Evolutionary conservation across 768 basidiomycete genomes (phyloP), one percentile per base, ranked within the genome.

Genomic region (Flagelloscypha sp.): DNA sequence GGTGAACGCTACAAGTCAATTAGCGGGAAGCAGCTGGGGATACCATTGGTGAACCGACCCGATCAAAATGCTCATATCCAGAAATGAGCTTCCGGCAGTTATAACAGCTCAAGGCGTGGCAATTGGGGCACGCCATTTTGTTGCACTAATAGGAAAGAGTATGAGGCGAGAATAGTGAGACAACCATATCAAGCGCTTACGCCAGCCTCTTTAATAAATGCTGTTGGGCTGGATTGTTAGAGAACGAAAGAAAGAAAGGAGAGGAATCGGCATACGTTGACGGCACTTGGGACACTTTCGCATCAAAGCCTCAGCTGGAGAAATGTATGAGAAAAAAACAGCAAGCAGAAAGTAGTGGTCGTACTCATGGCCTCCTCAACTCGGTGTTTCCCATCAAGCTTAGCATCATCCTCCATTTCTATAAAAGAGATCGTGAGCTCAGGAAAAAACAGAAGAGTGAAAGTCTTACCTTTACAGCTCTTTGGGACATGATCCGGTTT

Each of bases 301-400:
- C 76, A 89, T 84, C 9, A 93, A 61, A 3, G 90, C 90, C 28
- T 69, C 67, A 22, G 85, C 84, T 86, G 36, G 8, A 40, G 30
- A 20, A 40, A 6, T 4, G 3, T 34, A 30, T 43, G 13, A 46
- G 44, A 23, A 37, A 27, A 24, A 18, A 35, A 11, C 18, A 9
- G 29, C 23, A 34, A 27, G 12, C 25, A 21, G 6, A 22, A 34
- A 35, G 6, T n/a, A n/a, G n/a, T n/a, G n/a, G n/a, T 58, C 70
- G 7, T 50, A 84, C 86, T 87, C 92, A 95, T 95, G 3, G 90
- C 92, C 50, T 95, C 92, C 52, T 95, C 92, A 19, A 95, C 68
- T 1, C 69, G 54, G 59, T 93, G 89, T 36, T 78, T 69, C 9
- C 72, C 78, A 54, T 87, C 78, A 11, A 92, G 55, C 32, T 75